These are phyloP conservation scores for Talaromyces nanjingensis DNA, from an alignment of 495 filamentous ascomycete species.

Conservation along the genomic window DNA sequence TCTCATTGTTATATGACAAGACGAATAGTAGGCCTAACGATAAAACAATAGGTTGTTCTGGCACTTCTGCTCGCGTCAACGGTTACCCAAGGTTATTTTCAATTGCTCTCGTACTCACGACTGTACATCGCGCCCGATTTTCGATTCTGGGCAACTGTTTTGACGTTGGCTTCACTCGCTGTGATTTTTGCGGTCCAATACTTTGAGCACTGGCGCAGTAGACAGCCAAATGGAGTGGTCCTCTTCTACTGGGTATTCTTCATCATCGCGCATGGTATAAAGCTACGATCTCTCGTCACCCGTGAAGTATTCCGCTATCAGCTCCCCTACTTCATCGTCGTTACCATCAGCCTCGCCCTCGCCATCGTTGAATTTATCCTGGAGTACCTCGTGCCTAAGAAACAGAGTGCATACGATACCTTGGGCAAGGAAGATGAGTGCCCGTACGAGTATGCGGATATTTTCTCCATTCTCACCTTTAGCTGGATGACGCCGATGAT, in stretches of 20 bases:
- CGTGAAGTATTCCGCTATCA: conserved; percentile 59
- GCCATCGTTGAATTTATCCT: conserved; percentile 68
- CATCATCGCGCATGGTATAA: conserved; percentile 71
- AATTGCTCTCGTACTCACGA: conserved; percentile 62
- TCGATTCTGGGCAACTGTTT: conserved; percentile 79
- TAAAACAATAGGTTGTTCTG: conserved; percentile 55
- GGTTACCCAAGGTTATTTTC: conserved; percentile 65
- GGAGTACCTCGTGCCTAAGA: conserved; percentile 91
- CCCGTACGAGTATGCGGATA: conserved; percentile 86
- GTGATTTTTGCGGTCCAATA: conserved; percentile 86
- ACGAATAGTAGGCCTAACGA: conserved; percentile 1
- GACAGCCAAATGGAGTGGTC: conserved; percentile 87
- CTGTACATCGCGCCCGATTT: conserved; percentile 72
- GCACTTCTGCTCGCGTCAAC: conserved; percentile 60
- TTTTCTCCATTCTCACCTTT: conserved; percentile 93
- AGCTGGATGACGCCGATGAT: conserved; percentile 99
- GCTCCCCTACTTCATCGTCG: conserved; percentile 70
- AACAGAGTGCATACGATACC: conserved; percentile 72
- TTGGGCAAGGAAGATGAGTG: conserved; percentile 88
- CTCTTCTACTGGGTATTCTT: conserved; percentile 96
- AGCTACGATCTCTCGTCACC: conserved; percentile 79
- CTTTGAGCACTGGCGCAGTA: conserved; percentile 80
- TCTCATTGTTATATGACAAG: background rate
- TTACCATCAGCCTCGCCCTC: conserved; percentile 67
- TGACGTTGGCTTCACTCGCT: conserved; percentile 68